A percentile compares a stretch with the other conserved stretches of the same genome.
Evolutionary conservation across 176 grass and related monocot species (phyloP).

Genomic region (Pharus latifolius): DNA sequence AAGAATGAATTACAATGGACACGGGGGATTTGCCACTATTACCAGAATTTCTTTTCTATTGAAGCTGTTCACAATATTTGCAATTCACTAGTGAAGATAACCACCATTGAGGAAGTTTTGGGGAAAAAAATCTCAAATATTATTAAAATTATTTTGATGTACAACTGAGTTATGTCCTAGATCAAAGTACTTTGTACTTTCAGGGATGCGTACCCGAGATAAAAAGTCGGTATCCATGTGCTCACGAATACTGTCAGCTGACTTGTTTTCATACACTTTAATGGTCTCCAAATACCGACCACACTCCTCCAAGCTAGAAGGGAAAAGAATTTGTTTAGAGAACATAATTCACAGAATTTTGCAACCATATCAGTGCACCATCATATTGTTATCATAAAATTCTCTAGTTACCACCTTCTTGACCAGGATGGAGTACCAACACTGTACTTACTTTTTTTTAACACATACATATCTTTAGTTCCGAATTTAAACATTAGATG

Average conservation of each 20-base stretch:
- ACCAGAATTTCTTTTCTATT: too few relatives aligned
- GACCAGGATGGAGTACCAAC: neutral
- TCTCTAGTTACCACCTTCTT: neutral
- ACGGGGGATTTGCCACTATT: too few relatives aligned
- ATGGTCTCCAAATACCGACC: conserved; percentile 96
- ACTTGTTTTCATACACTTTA: conserved; percentile 96
- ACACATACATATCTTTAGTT: neutral
- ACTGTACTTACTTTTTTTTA: neutral
- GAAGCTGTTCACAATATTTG: neutral
- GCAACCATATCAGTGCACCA: neutral
- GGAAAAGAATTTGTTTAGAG: conserved; percentile 10
- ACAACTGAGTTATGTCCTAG: neutral
- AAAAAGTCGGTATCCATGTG: conserved; percentile 87
- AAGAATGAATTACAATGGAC: too few relatives aligned
- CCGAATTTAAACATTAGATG: neutral
- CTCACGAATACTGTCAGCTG: conserved; percentile 75
- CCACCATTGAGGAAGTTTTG: neutral
- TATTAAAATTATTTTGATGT: neutral
- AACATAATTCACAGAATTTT: neutral
- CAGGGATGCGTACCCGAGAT: conserved; percentile 55
- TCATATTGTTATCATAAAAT: neutral
- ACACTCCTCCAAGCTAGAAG: conserved; percentile 86
- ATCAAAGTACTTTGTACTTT: neutral
- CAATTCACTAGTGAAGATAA: neutral
- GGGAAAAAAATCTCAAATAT: neutral